A percentile compares a stretch with the other conserved stretches of the same genome.
Evolutionary conservation across 192 early-diverging fungal genomes (phyloP).

Genomic region (Backusella psychrophila): DNA sequence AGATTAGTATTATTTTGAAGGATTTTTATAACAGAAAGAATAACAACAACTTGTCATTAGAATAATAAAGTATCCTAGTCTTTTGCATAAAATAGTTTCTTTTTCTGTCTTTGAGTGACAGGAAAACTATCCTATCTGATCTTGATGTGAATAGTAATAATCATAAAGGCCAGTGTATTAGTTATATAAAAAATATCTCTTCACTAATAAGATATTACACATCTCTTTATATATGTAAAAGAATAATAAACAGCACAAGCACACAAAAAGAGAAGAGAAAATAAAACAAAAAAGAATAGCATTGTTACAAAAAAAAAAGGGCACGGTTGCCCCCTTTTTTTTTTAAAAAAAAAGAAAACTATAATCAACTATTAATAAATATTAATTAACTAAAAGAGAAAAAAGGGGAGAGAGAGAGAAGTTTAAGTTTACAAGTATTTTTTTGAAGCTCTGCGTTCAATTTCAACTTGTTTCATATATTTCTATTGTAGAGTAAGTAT

Average conservation of each 20-base stretch:
- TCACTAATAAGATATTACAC: background rate
- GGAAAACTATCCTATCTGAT: background rate
- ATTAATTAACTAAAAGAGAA: background rate
- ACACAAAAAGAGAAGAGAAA: background rate
- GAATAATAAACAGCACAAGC: background rate
- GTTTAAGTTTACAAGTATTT: background rate
- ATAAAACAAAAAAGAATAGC: background rate
- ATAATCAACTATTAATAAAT: background rate
- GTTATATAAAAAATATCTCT: background rate
- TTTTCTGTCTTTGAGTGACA: background rate
- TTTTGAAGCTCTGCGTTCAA: constrained; percentile 19
- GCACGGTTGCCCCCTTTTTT: background rate
- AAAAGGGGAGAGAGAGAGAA: background rate
- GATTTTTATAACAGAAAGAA: background rate
- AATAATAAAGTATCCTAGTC: background rate
- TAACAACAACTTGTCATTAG: background rate
- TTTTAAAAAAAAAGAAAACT: background rate
- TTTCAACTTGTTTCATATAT: constrained; percentile 18
- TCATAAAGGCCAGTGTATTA: background rate
- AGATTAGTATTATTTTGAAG: background rate
- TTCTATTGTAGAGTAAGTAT: background rate
- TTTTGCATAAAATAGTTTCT: background rate
- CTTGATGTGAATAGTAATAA: background rate
- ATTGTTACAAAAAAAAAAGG: background rate
- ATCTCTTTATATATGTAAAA: background rate